Percentiles rank a stretch among this genome's conserved stretches.
Conservation (phyloP, 371 early-diverging fungal genomes). For the Gilbertella persicaria region DNA sequence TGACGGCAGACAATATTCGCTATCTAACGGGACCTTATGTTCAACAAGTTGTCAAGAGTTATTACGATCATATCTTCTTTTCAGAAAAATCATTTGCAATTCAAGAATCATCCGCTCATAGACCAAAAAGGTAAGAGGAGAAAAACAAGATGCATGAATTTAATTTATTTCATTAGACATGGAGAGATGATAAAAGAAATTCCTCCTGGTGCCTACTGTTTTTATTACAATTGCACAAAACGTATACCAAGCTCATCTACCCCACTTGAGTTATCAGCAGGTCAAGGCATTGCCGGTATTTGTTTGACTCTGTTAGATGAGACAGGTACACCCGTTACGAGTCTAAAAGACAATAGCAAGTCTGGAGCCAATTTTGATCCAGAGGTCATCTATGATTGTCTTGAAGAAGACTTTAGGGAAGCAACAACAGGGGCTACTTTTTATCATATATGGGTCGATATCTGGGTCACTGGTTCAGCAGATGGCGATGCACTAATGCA, state of each 20-base stretch:
- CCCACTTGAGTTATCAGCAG: conserved; percentile 42
- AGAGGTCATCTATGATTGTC: conserved; percentile 26
- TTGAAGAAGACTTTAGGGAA: conserved; percentile 40
- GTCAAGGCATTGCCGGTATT: conserved; percentile 76
- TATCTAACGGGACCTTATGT: conserved; percentile 64
- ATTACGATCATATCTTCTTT: conserved; percentile 29
- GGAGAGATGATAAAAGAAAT: conserved; percentile 13
- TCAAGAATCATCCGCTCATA: conserved; percentile 2
- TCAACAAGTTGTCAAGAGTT: conserved; percentile 40
- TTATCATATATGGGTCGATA: conserved; percentile 60
- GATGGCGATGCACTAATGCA: conserved; percentile 60
- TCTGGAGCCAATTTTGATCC: conserved; percentile 30
- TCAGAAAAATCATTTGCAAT: conserved; percentile 6
- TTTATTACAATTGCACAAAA: conserved; percentile 52
- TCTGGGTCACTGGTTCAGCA: conserved; percentile 72
- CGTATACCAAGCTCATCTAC: conserved; percentile 42
- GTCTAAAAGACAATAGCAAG: conserved; percentile 17
- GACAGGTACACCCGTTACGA: conserved; percentile 35
- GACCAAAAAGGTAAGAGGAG: neutral
- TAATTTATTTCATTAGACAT: conserved; percentile 1
- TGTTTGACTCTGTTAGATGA: conserved; percentile 63
- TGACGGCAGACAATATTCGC: conserved; percentile 53
- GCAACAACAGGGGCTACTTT: conserved; percentile 17
- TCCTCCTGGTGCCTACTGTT: conserved; percentile 28
- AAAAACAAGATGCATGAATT: neutral